These are phyloP conservation scores for Solanum lignicaule DNA, from an alignment of 257 asterid genomes.

Conservation along the genomic window DNA sequence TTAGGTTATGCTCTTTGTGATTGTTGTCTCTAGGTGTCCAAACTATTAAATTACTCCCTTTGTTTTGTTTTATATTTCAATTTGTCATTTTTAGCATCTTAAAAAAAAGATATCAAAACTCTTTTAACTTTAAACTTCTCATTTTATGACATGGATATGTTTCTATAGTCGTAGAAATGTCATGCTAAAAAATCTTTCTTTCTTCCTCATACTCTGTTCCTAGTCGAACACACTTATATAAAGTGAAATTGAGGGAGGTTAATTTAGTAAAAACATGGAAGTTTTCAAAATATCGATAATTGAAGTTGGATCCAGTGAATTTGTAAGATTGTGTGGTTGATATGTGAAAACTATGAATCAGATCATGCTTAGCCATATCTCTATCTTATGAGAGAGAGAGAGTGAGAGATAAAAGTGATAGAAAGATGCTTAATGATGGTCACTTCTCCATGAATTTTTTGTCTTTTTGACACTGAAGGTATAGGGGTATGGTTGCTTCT, in stretches of 20 bases:
- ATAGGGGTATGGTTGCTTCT: background rate
- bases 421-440: background rate
- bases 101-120: background rate
- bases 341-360: background rate
- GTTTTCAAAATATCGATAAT: background rate
- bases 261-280: background rate
- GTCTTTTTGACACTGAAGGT: background rate
- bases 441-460: background rate
- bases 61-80: background rate
- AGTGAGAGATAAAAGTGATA: background rate
- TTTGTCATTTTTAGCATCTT: background rate
- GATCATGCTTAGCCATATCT: background rate
- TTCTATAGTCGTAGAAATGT: background rate
- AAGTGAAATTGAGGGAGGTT: background rate
- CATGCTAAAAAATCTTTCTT: background rate
- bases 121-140: background rate
- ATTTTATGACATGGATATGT: background rate
- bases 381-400: background rate
- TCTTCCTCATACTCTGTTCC: background rate
- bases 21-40: background rate
- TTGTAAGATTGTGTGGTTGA: background rate
- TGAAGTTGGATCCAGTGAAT: background rate
- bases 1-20: background rate
- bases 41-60: background rate
- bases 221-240: background rate